Percentiles rank a stretch among this genome's conserved stretches.
Evolutionary conservation across 495 filamentous ascomycete species (phyloP).

Genomic region (Aspergillus bertholletiae): DNA sequence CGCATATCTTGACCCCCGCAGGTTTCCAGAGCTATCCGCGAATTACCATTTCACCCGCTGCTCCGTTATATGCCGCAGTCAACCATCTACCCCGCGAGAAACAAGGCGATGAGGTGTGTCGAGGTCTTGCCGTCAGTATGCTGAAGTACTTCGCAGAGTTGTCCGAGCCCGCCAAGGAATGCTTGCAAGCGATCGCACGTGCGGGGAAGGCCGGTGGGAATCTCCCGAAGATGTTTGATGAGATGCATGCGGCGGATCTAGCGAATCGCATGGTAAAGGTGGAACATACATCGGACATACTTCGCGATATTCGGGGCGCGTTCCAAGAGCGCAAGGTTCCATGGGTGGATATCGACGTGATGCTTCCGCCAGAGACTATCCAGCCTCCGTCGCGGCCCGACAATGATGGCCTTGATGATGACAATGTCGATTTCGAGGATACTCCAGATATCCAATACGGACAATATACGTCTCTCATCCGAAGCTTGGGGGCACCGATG

Average conservation of each 20-base stretch:
- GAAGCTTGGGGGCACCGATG: conserved; percentile 72
- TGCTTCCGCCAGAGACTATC: conserved; percentile 74
- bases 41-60: conserved; percentile 86
- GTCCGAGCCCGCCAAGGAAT: conserved; percentile 68
- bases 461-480: conserved; percentile 67
- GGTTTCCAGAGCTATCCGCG: conserved; percentile 85
- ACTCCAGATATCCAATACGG: conserved; percentile 66
- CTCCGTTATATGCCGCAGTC: conserved; percentile 91
- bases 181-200: conserved; percentile 34
- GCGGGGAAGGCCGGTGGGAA: conserved; percentile 27
- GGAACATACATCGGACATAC: conserved; percentile 68
- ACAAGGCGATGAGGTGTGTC: conserved; percentile 87
- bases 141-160: conserved; percentile 91
- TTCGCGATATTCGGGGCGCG: conserved; percentile 64
- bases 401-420: conserved; percentile 33
- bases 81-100: conserved; percentile 87
- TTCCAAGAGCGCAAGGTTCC: conserved; percentile 73
- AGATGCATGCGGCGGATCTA: conserved; percentile 88
- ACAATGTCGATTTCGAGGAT: conserved; percentile 46
- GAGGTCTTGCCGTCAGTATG: conserved; percentile 85
- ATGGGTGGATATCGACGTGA: conserved; percentile 84
- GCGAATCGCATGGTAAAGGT: conserved; percentile 77
- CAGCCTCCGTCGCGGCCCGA: conserved; percentile 36
- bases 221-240: conserved; percentile 71
- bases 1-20: conserved; percentile 83